Percentiles rank a stretch among this genome's conserved stretches.
phyloP scores from a whole-genome alignment of 225 moss, liverwort and hornwort species.

The Marchantia paleacea region DNA sequence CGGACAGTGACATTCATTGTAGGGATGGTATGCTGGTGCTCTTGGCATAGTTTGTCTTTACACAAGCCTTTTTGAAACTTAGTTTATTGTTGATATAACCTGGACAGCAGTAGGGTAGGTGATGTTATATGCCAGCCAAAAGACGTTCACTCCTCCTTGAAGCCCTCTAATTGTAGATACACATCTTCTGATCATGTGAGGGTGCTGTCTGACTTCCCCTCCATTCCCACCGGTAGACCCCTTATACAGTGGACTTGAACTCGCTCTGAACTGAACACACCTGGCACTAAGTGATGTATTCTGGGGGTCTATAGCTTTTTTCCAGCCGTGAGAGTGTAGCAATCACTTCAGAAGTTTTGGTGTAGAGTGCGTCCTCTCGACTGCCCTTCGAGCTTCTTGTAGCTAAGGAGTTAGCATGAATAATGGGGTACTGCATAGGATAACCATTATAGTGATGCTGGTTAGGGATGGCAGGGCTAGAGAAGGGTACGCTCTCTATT shows the following conservation, averaged over 20 bases:
- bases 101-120: conserved; percentile 28
- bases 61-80: conserved; percentile 47
- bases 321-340: conserved; percentile 9
- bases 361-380: conserved; percentile 18
- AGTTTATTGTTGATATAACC: conserved; percentile 36
- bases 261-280: conserved; percentile 18
- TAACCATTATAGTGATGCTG: conserved; percentile 21
- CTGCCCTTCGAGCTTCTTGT: conserved; percentile 11
- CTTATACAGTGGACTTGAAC: conserved; percentile 29
- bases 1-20: conserved; percentile 44
- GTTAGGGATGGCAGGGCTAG: conserved; percentile 14
- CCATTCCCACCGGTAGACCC: conserved; percentile 7
- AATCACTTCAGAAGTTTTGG: conserved; percentile 7
- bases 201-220: conserved; percentile 20
- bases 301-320: conserved; percentile 1
- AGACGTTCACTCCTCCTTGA: conserved; percentile 26
- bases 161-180: conserved; percentile 41
- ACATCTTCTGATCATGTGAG: conserved; percentile 26
- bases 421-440: conserved; percentile 20
- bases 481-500: conserved; percentile 13
- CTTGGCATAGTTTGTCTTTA: conserved; percentile 26
- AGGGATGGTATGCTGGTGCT: conserved; percentile 30
- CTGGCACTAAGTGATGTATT: conserved; percentile 23
- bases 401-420: conserved; percentile 10
- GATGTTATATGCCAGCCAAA: conserved; percentile 27